Percentiles rank a stretch among this genome's conserved stretches.
Evolutionary conservation across 192 early-diverging fungal genomes (phyloP).

Genomic region (Piromyces finnis): DNA sequence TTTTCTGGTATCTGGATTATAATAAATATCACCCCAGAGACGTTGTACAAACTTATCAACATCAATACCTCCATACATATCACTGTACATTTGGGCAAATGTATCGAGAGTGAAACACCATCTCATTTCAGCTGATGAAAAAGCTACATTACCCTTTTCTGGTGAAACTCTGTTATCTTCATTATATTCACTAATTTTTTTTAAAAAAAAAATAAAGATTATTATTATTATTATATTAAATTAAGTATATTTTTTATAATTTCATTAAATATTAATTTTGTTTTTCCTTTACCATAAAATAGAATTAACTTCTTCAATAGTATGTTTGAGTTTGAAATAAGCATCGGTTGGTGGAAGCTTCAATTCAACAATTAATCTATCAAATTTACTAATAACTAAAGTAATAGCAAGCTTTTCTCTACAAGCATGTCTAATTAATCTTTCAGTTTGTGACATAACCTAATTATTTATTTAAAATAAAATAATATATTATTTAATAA

Average conservation of each 20-base stretch:
- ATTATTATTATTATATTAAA: background rate
- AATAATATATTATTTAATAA: too few relatives aligned
- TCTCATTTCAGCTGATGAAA: slow-evolving; percentile 73
- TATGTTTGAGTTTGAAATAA: slow-evolving; percentile 89
- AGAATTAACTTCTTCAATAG: slow-evolving; percentile 87
- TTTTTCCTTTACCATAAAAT: slow-evolving; percentile 44
- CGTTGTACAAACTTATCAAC: slow-evolving; percentile 69
- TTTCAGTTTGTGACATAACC: slow-evolving; percentile 85
- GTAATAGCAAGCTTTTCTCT: slow-evolving; percentile 59
- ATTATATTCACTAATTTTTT: slow-evolving; percentile 14
- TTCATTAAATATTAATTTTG: too few relatives aligned
- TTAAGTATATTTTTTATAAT: too few relatives aligned
- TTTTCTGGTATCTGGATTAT: slow-evolving; percentile 52
- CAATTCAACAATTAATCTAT: slow-evolving; percentile 90
- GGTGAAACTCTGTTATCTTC: slow-evolving; percentile 66
- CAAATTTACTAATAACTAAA: slow-evolving; percentile 93
- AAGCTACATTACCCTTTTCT: slow-evolving; percentile 88
- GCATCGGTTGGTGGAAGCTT: slow-evolving; percentile 92
- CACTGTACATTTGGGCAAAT: slow-evolving; percentile 79
- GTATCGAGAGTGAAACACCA: slow-evolving; percentile 87
- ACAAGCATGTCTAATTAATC: slow-evolving; percentile 63
- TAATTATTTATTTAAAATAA: too few relatives aligned
- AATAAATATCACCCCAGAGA: slow-evolving; percentile 95
- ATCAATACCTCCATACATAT: slow-evolving; percentile 54
- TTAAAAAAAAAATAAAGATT: background rate